These are phyloP conservation scores for Aspergillus sparsus DNA, from an alignment of 495 filamentous ascomycete species.

Conservation along the genomic window DNA sequence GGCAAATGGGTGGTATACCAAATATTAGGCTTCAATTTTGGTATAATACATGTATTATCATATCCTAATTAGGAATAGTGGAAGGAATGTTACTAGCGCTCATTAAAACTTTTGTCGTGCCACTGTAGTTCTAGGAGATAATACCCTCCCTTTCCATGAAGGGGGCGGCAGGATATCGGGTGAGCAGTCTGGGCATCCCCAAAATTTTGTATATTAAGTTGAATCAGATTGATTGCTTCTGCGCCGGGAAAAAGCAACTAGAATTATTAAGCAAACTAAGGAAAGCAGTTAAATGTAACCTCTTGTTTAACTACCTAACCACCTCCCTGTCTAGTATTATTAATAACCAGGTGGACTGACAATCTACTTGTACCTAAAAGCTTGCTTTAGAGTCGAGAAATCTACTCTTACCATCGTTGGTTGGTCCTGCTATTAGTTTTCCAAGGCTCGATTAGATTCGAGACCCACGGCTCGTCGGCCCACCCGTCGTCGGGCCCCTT, in stretches of 20 bases:
- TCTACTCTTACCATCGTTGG: background rate
- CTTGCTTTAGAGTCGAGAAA: background rate
- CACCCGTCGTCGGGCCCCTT: conserved; percentile 3
- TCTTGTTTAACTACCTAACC: background rate
- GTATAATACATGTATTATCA: no score
- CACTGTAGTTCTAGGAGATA: background rate
- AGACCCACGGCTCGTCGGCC: conserved; percentile 1
- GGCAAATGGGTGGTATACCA: no score
- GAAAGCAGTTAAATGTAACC: background rate
- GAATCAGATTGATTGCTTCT: background rate
- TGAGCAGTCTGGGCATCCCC: background rate
- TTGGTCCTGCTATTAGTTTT: background rate
- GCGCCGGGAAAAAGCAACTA: background rate
- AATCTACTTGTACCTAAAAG: background rate
- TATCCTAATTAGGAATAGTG: background rate
- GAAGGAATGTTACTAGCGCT: background rate
- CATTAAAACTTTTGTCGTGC: no score
- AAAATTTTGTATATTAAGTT: background rate
- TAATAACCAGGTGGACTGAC: background rate
- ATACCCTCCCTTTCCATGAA: background rate
- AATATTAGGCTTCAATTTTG: no score
- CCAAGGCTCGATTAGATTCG: background rate
- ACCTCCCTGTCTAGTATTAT: background rate
- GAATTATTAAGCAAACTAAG: background rate
- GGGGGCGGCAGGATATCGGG: background rate